Base-by-base conservation (phyloP, 768 basidiomycete genomes). In the Pleurotus tuber-regium region DNA sequence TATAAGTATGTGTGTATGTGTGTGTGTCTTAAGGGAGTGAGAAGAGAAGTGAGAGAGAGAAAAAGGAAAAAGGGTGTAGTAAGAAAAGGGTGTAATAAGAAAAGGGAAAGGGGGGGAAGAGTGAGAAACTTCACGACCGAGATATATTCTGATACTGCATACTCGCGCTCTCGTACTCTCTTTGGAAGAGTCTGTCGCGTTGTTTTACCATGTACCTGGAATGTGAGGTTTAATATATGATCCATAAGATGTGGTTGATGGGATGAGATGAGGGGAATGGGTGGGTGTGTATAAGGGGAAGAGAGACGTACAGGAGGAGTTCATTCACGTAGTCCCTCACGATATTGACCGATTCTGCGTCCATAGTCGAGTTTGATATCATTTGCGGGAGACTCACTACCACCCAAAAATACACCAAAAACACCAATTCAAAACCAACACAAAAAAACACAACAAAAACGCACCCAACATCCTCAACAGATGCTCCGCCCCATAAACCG, bases 401-500 rank as follows among this genome's bases (percentile, higher is more conserved):
- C 23, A n/a, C n/a, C n/a, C n/a, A n/a, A n/a, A n/a, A n/a, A n/a
- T 26, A 36, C 19, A 28, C 63, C 47, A 61, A 36, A 9, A 2
- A 4, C 16, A 59, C 30, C 21, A 55, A 44, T 19, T 21, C 16
- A 4, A 40, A 16, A 28, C 11, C 23, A 49, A 41, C 24, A 29
- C 12, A 30, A 29, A 26, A n/a, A 26, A 29, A n/a, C 18, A 30
- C 18, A 9, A 18, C 36, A 35, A 6, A 24, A 43, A 75, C 82
- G 52, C 55, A 96, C 96, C 96, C 49, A 98, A 73, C 82, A 98
- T 87, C 46, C 96, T 75, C 54, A 98, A 64, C 3, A 99, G 65
- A 68, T 99, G 97, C 63, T 98, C 96, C 4, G 91, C 94, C 1
- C 96, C 97, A 61, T 98, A 98, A 5, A 98, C 77, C 46, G 80